These are phyloP conservation scores for Termitomyces sp. DNA, from an alignment of 768 basidiomycete species.

Conservation along the genomic window DNA sequence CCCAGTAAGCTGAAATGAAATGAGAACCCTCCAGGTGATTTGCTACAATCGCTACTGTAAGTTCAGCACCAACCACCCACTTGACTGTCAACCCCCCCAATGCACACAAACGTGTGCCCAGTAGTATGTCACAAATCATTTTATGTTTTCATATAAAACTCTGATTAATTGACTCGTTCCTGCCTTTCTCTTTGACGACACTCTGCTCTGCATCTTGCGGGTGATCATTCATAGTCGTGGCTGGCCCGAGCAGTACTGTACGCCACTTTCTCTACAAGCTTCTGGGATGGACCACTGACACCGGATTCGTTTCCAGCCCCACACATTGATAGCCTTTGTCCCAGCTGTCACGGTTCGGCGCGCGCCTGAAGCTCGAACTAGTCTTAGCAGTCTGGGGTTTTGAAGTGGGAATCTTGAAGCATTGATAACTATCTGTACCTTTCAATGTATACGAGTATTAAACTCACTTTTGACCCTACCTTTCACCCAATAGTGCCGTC, in stretches of 20 bases:
- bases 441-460: too few relatives aligned
- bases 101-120: conserved; percentile 42
- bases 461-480: conserved; percentile 42
- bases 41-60: conserved; percentile 32
- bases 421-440: too few relatives aligned
- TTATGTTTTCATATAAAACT: background rate
- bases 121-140: conserved; percentile 37
- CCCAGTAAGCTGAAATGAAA: background rate
- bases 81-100: conserved; percentile 32
- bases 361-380: background rate
- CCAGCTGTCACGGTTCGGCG: conserved; percentile 29
- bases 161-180: background rate
- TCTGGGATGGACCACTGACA: background rate
- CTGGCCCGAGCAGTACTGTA: conserved; percentile 46
- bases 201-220: background rate
- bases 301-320: conserved; percentile 30
- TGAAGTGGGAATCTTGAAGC: too few relatives aligned
- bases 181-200: background rate
- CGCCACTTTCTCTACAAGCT: conserved; percentile 5
- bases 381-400: background rate
- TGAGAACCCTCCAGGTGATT: background rate
- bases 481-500: conserved; percentile 38
- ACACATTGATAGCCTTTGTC: conserved; percentile 37
- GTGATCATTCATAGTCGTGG: conserved; percentile 30
- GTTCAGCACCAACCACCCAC: conserved; percentile 52